Evolutionary conservation across 352 stramenopile species (phyloP), one percentile per base, ranked within the genome.

Genomic region (Phytophthora nicotianae): DNA sequence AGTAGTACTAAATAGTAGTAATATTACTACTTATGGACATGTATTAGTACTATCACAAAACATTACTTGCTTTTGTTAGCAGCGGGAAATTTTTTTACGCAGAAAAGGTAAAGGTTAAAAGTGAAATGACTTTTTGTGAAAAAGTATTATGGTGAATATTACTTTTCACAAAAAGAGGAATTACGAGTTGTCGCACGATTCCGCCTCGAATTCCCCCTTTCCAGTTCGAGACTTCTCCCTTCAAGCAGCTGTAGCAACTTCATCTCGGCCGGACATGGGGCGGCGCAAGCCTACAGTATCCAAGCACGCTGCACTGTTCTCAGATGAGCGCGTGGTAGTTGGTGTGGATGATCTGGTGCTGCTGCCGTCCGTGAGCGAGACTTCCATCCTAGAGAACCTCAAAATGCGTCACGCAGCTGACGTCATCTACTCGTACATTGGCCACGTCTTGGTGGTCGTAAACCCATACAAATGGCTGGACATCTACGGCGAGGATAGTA

Each of bases 401-500:
- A 95, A 96, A 65, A 83, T 91, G 69, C 83, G 88, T 32, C 86
- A 95, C 74, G 86, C 84, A 6, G 81, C 82, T 5, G 86, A 95
- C 70, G 75, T 93, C 50, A 96, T 96, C 66, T 96, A 96, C 70
- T 72, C 84, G 45, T 96, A 93, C 72, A 96, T 96, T 41, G 88
- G 88, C 17, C 88, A 95, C 58, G 88, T 96, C 42, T 71, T 96
- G 23, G 86, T 95, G 62, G 86, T 92, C 58, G 82, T 95, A 53
- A 95, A 95, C 58, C 88, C 88, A 35, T 96, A 96, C 81, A 96
- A 96, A 60, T 95, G 88, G 86, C 81, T 96, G 29, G 82, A 95
- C 58, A 94, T 96, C 58, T 96, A 96, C 62, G 86, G 83, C 40
- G 86, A 94, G 52, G 63, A 79, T 42, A 88, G 64, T 26, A 95